Percentiles rank a stretch among this genome's conserved stretches.
Evolutionary conservation across 768 basidiomycete species (phyloP).

Genomic region (Hygrophoropsis aurantiaca): DNA sequence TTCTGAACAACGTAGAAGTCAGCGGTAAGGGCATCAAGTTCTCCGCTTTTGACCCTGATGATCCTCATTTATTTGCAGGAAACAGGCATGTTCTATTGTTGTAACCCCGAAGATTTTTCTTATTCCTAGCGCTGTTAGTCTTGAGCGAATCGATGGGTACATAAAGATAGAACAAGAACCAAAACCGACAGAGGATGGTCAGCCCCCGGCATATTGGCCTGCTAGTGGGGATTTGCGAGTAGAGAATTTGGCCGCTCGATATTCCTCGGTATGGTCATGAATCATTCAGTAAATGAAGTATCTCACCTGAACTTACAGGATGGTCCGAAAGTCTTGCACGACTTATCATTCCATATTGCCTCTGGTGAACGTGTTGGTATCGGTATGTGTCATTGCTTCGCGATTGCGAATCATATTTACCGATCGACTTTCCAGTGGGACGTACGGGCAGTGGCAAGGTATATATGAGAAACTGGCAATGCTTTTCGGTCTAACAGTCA

Average conservation of each 20-base stretch:
- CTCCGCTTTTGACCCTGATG: neutral
- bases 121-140: slow-evolving; percentile 17
- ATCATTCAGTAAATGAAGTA: neutral
- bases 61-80: slow-evolving; percentile 1
- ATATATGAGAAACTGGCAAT: neutral
- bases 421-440: slow-evolving; percentile 39
- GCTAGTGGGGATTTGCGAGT: slow-evolving; percentile 52
- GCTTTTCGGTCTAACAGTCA: neutral
- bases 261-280: slow-evolving; percentile 31
- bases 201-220: slow-evolving; percentile 66
- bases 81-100: slow-evolving; percentile 4
- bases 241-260: slow-evolving; percentile 51
- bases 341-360: slow-evolving; percentile 49
- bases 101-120: no score
- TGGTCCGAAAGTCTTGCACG: slow-evolving; percentile 56
- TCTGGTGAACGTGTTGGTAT: slow-evolving; percentile 61
- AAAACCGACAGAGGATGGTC: slow-evolving; percentile 33
- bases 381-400: slow-evolving; percentile 27
- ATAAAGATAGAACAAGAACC: slow-evolving; percentile 58
- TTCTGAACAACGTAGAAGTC: slow-evolving; percentile 45
- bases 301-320: slow-evolving; percentile 30
- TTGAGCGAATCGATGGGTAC: slow-evolving; percentile 55
- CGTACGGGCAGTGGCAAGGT: slow-evolving; percentile 59
- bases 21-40: slow-evolving; percentile 27
- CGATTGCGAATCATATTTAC: neutral